Base-by-base conservation (phyloP, 495 filamentous ascomycete species). In the Xylaria intraflava region DNA sequence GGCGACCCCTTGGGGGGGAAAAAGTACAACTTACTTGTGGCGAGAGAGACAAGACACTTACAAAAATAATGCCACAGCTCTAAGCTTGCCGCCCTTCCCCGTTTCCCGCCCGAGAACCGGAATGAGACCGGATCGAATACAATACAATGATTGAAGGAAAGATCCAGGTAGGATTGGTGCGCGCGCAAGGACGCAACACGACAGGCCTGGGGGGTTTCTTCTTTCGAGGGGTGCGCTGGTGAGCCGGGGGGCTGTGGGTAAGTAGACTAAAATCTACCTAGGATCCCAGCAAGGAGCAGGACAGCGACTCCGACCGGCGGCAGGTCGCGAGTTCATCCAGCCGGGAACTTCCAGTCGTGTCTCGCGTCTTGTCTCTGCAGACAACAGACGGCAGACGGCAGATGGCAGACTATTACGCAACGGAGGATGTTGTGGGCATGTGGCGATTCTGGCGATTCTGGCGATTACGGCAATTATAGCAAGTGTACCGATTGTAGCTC, bases 1-100 rank as follows among this genome's bases (percentile, higher is more conserved):
- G 42, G 26, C 17, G 39, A 19, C 8, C 30, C 36, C 8, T 3
- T 3, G 17, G 20, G 30, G 14, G 27, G 19, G 11, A 26, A 36
- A 1, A 38, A 30, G 12, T 41, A 55, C 29, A 49, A 43, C 11
- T 43, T 16, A 38, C 35, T 19, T n/a, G 3, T 38, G 35, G 3
- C 35, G 35, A 38, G 20, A 12, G 17, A 35, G 26, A 26, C 20
- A 35, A 55, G 44, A 48, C 11, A 48, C 52, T 49, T 30, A 55
- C 52, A 35, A 43, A 23, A n/a, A n/a, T n/a, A n/a, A n/a, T n/a
- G n/a, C n/a, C n/a, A n/a, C n/a, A n/a, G n/a, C n/a, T n/a, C n/a
- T n/a, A 35, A 29, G 9, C 38, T 26, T 14, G 11, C 20, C 35
- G 36, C 36, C 33, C 29, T 42, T n/a, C 27, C 16, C 49, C 31